These are phyloP conservation scores for Chlorella sp. DNA, from an alignment of 139 green algal genomes.

Conservation along the genomic window DNA sequence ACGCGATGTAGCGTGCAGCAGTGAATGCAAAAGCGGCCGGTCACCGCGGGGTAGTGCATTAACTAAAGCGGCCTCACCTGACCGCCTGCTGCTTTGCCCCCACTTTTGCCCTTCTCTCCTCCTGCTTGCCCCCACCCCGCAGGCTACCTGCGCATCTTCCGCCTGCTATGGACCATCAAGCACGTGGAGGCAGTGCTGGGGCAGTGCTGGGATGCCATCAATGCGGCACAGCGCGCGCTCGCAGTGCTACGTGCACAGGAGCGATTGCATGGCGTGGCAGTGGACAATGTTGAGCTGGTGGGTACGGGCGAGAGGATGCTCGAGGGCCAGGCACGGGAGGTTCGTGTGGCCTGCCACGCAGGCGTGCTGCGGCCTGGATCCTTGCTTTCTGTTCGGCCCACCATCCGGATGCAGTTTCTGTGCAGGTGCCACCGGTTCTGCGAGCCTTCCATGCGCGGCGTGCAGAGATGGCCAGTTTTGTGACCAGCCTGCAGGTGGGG, in stretches of 20 bases:
- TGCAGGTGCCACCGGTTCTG: slow-evolving; percentile 56
- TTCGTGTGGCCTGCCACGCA: too few species aligned
- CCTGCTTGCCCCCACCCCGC: slow-evolving; percentile 26
- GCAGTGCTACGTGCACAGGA: slow-evolving; percentile 25
- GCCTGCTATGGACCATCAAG: slow-evolving; percentile 93
- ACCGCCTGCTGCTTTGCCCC: too few species aligned
- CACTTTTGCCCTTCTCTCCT: background rate
- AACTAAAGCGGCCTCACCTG: too few species aligned
- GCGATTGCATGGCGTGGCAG: slow-evolving; percentile 29
- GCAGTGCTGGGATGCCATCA: slow-evolving; percentile 78
- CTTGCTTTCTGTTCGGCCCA: background rate
- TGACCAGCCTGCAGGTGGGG: slow-evolving; percentile 72
- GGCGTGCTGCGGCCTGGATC: too few species aligned
- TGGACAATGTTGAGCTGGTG: slow-evolving; percentile 30
- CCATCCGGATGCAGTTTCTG: background rate
- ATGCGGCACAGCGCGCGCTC: slow-evolving; percentile 59
- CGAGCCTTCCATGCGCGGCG: slow-evolving; percentile 75
- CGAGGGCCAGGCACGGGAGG: too few species aligned
- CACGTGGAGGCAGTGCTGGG: slow-evolving; percentile 81
- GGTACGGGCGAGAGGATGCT: background rate
- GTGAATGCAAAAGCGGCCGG: too few species aligned
- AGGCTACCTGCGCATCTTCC: slow-evolving; percentile 83
- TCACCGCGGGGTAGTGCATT: too few species aligned
- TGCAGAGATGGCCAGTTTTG: slow-evolving; percentile 91
- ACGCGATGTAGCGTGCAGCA: too few species aligned